Evolutionary conservation across 495 filamentous ascomycete species (phyloP), one percentile per base, ranked within the genome.

Genomic region (Mytilinidion resinicola): DNA sequence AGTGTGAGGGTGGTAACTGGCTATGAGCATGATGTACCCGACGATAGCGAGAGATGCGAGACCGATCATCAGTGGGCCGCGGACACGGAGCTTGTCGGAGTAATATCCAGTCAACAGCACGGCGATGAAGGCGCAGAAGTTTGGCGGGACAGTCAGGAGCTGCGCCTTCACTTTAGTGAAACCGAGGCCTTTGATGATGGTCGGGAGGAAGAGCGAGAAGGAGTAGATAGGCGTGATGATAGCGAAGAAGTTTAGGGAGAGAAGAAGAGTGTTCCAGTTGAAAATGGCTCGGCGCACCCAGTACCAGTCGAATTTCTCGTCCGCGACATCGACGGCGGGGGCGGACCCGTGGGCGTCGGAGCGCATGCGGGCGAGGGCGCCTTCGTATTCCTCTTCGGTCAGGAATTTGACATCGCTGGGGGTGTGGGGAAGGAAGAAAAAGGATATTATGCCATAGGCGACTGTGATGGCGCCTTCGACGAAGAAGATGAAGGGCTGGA

Each of bases 201-300:
- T 86, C 1, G 92, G 92, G 0, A 96, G 78, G 71, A 96, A 96
- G 9, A 97, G 80, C 5, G 86, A 89, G 70, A 96, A 96, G 15
- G 87, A 89, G 70, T 96, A 97, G 1, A 92, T 78, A 6, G 87
- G 86, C 9, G 75, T 78, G 63, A 75, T 75, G 56, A 78, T 72
- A 41, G 73, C 56, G 62, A 67, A 77, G 69, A 73, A 78, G 56
- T 72, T 70, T 2, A 74, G 57, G 21, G 66, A 69, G 52, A 69
- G 69, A 38, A 77, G 48, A 36, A 72, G 70, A 30, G 74, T 76
- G 57, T 79, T 76, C 42, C 67, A 66, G 34, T 76, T 77, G 11
- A 72, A 55, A 38, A 78, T 34, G 9, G 74, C 74, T 62, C 75
- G 71, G 36, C 66, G 64, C 9, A 76, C 71, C 71, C 72, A 75